Conservation (phyloP, 176 grass and related monocot species). For the Lolium perenne region DNA sequence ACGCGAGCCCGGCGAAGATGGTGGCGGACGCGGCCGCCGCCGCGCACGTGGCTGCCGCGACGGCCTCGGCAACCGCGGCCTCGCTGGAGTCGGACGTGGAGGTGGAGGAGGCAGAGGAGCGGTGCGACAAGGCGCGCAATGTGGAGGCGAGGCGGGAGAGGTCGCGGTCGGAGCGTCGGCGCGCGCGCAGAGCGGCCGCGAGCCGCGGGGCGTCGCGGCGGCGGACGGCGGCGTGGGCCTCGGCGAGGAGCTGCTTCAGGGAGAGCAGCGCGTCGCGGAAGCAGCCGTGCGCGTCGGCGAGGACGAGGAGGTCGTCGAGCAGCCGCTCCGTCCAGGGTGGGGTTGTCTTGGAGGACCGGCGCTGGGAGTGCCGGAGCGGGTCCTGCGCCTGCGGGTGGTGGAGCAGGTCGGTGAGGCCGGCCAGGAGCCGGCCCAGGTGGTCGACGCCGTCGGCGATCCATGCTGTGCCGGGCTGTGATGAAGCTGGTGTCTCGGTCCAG, state of each 20-base stretch:
- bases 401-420: constrained; percentile 42
- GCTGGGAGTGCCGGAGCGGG: constrained; percentile 36
- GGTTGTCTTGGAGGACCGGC: not conserved
- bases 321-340: constrained; percentile 48
- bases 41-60: constrained; percentile 39
- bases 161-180: constrained; percentile 51
- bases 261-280: constrained; percentile 60
- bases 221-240: constrained; percentile 54
- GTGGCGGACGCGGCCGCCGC: constrained; percentile 54
- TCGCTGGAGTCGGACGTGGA: constrained; percentile 27
- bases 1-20: constrained; percentile 58
- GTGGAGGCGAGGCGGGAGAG: constrained; percentile 55
- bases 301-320: constrained; percentile 65
- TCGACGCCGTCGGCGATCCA: constrained; percentile 52
- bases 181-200: constrained; percentile 46
- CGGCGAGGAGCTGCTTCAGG: constrained; percentile 48
- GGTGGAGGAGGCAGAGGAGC: not conserved
- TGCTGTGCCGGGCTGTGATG: not conserved
- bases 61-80: constrained; percentile 51
- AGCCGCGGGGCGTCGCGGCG: constrained; percentile 48
- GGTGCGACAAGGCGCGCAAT: constrained; percentile 45
- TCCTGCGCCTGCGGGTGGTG: constrained; percentile 62
- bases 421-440: constrained; percentile 32
- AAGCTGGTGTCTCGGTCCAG: constrained; percentile 34
- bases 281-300: constrained; percentile 59